Evolutionary conservation across 2,329 filamentous ascomycete species (phyloP), one percentile per base, ranked within the genome.

Genomic region (Paecilomyces dactylethromorphus): DNA sequence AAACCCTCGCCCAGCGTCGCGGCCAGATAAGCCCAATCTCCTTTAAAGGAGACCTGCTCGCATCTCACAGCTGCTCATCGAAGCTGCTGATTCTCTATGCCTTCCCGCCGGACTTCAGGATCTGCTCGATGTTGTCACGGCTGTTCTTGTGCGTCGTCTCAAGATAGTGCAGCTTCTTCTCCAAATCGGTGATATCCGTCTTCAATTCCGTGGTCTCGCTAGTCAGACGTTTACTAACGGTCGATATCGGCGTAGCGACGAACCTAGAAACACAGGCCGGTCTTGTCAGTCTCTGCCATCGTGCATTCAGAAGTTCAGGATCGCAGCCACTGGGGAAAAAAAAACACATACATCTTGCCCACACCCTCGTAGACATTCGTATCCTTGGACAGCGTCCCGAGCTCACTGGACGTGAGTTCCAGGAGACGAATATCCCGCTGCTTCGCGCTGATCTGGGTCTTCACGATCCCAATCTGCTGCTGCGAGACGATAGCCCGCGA

Each of bases 121-220:
- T 93, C 75, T 92, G 89, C 72, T 96, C 89, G 66, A 97, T 88
- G 70, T 96, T 91, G 65, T 92, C 87, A 66, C 89, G 87, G 76
- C 92, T 96, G 71, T 97, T 99, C 79, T 95, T 92, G 72, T 91
- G 89, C 55, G 94, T 97, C 59, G 91, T 96, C 79, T 97, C 93
- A 52, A 97, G 82, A 71, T 97, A 97, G 67, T 93, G 86, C 68
- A 97, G 80, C 74, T 91, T 92, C 83, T 97, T 96, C 65, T 90
- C 87, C 63, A 97, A 78, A 63, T 88, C 88, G 49, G 89, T 82
- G 61, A 96, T 86, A 66, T 97, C 93, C 29, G 83, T 81, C 67
- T 92, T 88, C 62, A 93, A 78, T 56, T 88, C 86, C 68, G 88
- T 84, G 59, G 87, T 87, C 76, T 97, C 92, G 52, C 81, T 79